These are phyloP conservation scores for Neovahlkampfia damariscottae DNA, from an alignment of 78 protist species.

Conservation along the genomic window DNA sequence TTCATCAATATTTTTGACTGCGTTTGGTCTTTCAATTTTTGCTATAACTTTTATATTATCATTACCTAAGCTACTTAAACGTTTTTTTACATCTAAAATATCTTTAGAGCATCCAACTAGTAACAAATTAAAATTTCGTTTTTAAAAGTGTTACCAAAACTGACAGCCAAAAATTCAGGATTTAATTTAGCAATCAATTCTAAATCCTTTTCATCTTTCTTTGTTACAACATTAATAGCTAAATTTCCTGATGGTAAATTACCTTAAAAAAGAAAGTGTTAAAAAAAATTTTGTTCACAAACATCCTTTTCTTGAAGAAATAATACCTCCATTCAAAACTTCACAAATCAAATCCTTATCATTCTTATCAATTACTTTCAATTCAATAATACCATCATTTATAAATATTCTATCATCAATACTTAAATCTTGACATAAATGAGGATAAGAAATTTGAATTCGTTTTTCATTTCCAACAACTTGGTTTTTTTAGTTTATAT, in stretches of 20 bases:
- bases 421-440: too few relatives aligned
- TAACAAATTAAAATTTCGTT: conserved; percentile 42
- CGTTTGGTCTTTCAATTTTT: conserved; percentile 82
- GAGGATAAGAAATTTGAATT: too few relatives aligned
- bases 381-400: conserved; percentile 53
- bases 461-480: too few relatives aligned
- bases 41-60: conserved; percentile 46
- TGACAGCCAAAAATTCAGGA: conserved; percentile 67
- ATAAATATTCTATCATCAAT: conserved; percentile 13
- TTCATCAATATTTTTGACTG: conserved; percentile 57
- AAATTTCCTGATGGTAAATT: conserved; percentile 38
- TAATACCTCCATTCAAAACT: conserved; percentile 39
- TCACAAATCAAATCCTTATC: background rate
- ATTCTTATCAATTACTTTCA: conserved; percentile 10
- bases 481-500: too few relatives aligned
- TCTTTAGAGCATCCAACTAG: conserved; percentile 25
- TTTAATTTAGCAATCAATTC: conserved; percentile 27
- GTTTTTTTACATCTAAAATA: too few relatives aligned
- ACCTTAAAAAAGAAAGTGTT: conserved; percentile 67
- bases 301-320: too few relatives aligned
- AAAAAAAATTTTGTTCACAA: conserved; percentile 42
- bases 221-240: conserved; percentile 66
- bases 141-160: conserved; percentile 46
- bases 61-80: too few relatives aligned
- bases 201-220: conserved; percentile 57